Conservation (phyloP, 176 grass and related monocot genomes). For the Ensete glaucum region DNA sequence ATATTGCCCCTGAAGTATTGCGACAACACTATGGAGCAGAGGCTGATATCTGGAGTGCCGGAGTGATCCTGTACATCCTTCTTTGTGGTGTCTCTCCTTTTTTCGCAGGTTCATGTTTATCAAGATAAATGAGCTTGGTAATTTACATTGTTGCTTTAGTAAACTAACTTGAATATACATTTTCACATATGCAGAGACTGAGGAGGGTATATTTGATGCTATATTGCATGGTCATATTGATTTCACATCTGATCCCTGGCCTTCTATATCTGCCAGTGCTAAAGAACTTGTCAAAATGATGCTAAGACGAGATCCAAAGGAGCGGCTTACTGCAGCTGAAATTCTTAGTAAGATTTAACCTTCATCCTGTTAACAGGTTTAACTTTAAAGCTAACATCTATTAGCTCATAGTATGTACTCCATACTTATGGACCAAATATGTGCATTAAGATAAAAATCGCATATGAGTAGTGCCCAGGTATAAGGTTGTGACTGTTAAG, state of each 20-base stretch:
- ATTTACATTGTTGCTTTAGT: neutral
- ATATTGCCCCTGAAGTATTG: conserved; percentile 92
- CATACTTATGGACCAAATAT: too few species aligned
- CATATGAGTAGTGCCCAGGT: too few species aligned
- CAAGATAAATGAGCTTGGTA: neutral
- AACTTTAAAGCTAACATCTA: too few species aligned
- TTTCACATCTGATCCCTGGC: conserved; percentile 87
- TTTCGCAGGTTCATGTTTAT: conserved; percentile 55
- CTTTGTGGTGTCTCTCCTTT: conserved; percentile 91
- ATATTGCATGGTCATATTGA: conserved; percentile 62
- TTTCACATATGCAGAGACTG: conserved; percentile 53
- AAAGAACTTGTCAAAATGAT: conserved; percentile 91
- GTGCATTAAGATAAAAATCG: too few species aligned
- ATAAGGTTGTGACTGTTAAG: neutral
- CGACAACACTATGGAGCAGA: conserved; percentile 68
- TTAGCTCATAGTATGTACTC: too few species aligned
- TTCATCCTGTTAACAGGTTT: neutral
- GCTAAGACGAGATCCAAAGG: conserved; percentile 77
- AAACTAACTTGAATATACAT: neutral
- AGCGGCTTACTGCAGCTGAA: conserved; percentile 77
- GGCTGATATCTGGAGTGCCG: conserved; percentile 92
- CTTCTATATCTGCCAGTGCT: conserved; percentile 64
- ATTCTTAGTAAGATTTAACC: conserved; percentile 56
- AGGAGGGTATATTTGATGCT: conserved; percentile 87
- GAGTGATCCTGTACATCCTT: conserved; percentile 94